These are phyloP conservation scores for Suillus weaverae DNA, from an alignment of 768 basidiomycete genomes.

Conservation along the genomic window DNA sequence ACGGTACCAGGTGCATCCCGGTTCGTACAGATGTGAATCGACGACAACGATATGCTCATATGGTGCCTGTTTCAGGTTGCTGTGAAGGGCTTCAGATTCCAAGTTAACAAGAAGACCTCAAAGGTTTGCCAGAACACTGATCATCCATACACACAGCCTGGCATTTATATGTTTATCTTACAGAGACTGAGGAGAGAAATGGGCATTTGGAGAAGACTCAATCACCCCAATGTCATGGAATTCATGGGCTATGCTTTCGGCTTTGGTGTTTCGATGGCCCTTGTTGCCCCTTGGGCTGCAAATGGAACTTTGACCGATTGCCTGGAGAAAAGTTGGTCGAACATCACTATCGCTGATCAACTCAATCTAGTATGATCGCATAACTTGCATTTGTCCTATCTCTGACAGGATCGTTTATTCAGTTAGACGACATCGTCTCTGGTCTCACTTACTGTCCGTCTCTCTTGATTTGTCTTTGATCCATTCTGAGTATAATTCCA, in stretches of 20 bases:
- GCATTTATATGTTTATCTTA: neutral
- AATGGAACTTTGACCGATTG: constrained; percentile 16
- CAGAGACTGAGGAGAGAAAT: constrained; percentile 24
- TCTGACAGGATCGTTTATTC: neutral
- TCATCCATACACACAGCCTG: neutral
- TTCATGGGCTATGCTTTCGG: constrained; percentile 22
- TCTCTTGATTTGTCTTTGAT: neutral
- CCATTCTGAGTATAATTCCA: neutral
- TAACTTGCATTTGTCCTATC: neutral
- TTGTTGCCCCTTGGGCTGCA: constrained; percentile 24
- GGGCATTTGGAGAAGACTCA: constrained; percentile 23
- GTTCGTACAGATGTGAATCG: constrained; percentile 1
- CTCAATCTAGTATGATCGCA: neutral
- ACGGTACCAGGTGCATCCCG: neutral
- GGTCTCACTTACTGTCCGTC: constrained; percentile 13
- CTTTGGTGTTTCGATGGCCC: constrained; percentile 22
- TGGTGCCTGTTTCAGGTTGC: constrained; percentile 10
- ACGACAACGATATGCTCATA: neutral
- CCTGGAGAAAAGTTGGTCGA: neutral
- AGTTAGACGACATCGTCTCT: constrained; percentile 8
- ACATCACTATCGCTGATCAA: neutral
- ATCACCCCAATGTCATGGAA: constrained; percentile 23
- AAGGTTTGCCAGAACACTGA: neutral
- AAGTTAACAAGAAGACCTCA: neutral
- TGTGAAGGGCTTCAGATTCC: constrained; percentile 10